Evolutionary conservation across 106 monocot species (phyloP), one percentile per base, ranked within the genome.

Genomic region (Dactylorhiza incarnata): DNA sequence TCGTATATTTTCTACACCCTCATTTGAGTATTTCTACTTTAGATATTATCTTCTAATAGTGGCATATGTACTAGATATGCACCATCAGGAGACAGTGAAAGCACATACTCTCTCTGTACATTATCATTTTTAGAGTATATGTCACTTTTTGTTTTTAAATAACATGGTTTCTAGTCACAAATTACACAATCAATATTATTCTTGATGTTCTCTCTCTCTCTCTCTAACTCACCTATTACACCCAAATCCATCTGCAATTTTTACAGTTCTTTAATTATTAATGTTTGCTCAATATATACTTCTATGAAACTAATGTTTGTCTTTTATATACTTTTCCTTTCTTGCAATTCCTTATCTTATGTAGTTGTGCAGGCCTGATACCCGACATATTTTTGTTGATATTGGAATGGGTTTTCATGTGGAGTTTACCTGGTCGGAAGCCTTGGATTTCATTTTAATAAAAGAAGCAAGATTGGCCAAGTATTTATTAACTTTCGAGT

Each of bases 391-490:
- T 81, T 97, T 93, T 86, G 89, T 97, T 23, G 96, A 93, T 63
- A 74, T 93, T 83, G 96, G 96, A 59, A 81, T 97, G 77, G 93
- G 93, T 37, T 97, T 97, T 83, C 96, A 96, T 82, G 96, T 93
- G 4, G 91, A 97, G 76, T 97, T 97, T 82, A 93, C 96, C 72
- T 97, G 93, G 96, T 87, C 83, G 14, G 93, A 93, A 85, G 96
- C 96, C 14, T 72, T 97, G 73, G 83, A 89, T 9, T 91, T 97
- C 71, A 87, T 93, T 71, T 82, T 84, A 69, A 84, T 93, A 13
- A 91, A 79, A 74, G 93, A 97, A 82, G 84, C 93, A 50, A 89
- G 85, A 77, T 80, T 97, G 65, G 82, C 77, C 16, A 93, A 87
- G 96, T 95, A 82, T 47, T 45, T 74, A 45, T 75, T 26, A 24